These are phyloP conservation scores for Glaciozyma martinii DNA, from an alignment of 768 basidiomycete genomes.

Conservation along the genomic window DNA sequence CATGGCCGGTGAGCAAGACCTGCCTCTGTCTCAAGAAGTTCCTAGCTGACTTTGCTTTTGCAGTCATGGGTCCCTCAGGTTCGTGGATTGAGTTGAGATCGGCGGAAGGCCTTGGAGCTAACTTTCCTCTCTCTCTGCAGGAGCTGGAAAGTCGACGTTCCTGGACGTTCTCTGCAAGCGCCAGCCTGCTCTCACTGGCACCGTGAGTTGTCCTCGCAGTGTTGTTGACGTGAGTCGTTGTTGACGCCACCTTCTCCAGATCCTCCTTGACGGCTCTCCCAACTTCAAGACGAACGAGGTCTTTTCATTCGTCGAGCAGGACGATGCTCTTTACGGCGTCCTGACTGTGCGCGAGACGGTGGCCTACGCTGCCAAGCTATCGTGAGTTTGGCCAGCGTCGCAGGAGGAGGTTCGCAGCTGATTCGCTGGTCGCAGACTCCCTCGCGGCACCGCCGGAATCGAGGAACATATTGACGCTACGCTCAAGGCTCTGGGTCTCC, in stretches of 20 bases:
- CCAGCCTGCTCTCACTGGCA: conserved; percentile 26
- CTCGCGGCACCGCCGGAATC: conserved; percentile 35
- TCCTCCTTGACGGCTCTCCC: conserved; percentile 31
- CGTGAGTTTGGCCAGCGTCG: conserved; percentile 38
- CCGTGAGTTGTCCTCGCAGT: no score
- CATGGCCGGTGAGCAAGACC: conserved; percentile 30
- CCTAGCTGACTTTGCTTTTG: no score
- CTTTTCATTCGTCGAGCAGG: conserved; percentile 54
- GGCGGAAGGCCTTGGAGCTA: not conserved
- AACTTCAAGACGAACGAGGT: conserved; percentile 41
- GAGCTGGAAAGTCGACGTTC: conserved; percentile 41
- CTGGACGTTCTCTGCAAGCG: conserved; percentile 39
- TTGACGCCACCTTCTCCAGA: conserved; percentile 1
- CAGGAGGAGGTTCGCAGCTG: not conserved
- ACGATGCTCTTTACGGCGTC: conserved; percentile 53
- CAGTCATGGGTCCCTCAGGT: conserved; percentile 14
- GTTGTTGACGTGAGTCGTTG: not conserved
- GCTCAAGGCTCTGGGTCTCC: conserved; percentile 47
- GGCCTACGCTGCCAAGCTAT: conserved; percentile 48
- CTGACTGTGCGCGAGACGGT: conserved; percentile 54
- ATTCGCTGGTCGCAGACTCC: conserved; percentile 7
- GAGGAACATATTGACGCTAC: conserved; percentile 45
- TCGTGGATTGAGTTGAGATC: conserved; percentile 6
- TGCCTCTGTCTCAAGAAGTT: no score
- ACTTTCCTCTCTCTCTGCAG: not conserved